These are phyloP conservation scores for Penicillium palitans DNA, from an alignment of 2,329 filamentous ascomycete species.

Conservation along the genomic window DNA sequence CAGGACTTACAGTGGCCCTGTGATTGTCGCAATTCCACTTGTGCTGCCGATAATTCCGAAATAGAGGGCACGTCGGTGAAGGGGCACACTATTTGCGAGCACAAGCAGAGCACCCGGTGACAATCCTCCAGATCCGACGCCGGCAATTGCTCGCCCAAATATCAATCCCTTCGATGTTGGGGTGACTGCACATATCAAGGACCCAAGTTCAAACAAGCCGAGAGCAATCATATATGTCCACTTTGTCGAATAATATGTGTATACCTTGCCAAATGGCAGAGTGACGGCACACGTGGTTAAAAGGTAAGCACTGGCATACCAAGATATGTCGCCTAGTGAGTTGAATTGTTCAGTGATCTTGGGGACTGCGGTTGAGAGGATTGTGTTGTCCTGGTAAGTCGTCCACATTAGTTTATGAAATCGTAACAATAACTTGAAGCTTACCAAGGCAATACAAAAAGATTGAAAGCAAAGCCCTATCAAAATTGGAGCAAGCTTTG, in stretches of 20 bases:
- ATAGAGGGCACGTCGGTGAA: slow-evolving; percentile 43
- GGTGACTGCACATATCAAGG: slow-evolving; percentile 40
- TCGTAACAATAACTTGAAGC: background rate
- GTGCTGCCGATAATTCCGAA: slow-evolving; percentile 45
- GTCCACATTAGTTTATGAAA: background rate
- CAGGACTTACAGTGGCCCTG: slow-evolving; percentile 38
- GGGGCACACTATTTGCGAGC: slow-evolving; percentile 42
- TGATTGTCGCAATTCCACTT: slow-evolving; percentile 46
- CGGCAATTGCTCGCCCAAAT: slow-evolving; percentile 44
- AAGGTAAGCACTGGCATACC: slow-evolving; percentile 51
- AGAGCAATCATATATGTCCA: slow-evolving; percentile 44
- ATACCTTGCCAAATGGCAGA: slow-evolving; percentile 46
- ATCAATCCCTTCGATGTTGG: slow-evolving; percentile 43
- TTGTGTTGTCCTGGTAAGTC: slow-evolving; percentile 40
- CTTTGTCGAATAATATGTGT: slow-evolving; percentile 47
- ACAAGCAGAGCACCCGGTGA: slow-evolving; percentile 45
- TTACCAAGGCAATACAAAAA: slow-evolving; percentile 42
- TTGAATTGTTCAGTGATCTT: slow-evolving; percentile 51
- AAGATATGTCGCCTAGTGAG: slow-evolving; percentile 48
- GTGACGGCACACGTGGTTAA: slow-evolving; percentile 47
- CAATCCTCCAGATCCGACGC: slow-evolving; percentile 41
- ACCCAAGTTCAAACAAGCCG: slow-evolving; percentile 46
- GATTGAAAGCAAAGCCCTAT: slow-evolving; percentile 40
- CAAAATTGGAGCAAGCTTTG: slow-evolving; percentile 37
- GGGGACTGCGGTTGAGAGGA: slow-evolving; percentile 50